phyloP scores from a whole-genome alignment of 2,329 filamentous ascomycete genomes.

The Chalara sp. region DNA sequence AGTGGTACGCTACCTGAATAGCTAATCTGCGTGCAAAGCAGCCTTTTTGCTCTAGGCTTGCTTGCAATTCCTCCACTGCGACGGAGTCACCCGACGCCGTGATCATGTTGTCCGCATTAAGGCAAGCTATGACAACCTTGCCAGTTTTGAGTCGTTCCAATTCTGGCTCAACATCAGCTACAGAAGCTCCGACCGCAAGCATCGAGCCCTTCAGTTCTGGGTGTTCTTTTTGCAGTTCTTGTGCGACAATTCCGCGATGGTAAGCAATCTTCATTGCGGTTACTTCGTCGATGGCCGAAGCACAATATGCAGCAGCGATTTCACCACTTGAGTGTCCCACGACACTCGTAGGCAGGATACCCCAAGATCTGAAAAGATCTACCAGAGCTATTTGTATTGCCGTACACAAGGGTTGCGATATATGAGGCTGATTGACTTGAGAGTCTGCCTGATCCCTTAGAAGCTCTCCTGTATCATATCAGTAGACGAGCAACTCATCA shows the following conservation, averaged over 20 bases:
- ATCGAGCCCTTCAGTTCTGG: slow-evolving; percentile 33
- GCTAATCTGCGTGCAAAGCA: slow-evolving; percentile 24
- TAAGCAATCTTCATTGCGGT: slow-evolving; percentile 40
- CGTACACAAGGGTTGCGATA: slow-evolving; percentile 35
- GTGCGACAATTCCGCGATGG: slow-evolving; percentile 16
- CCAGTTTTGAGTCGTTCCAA: slow-evolving; percentile 4
- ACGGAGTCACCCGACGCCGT: slow-evolving; percentile 24
- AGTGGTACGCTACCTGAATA: slow-evolving; percentile 28
- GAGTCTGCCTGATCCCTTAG: background rate
- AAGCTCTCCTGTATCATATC: background rate
- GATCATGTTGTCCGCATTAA: slow-evolving; percentile 25
- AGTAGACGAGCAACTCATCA: background rate
- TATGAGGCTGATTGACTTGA: background rate
- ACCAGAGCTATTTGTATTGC: slow-evolving; percentile 41
- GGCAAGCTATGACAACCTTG: slow-evolving; percentile 22
- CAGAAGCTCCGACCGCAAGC: slow-evolving; percentile 36
- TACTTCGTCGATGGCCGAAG: slow-evolving; percentile 27
- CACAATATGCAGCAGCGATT: slow-evolving; percentile 40
- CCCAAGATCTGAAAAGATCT: slow-evolving; percentile 35
- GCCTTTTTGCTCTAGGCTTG: slow-evolving; percentile 18
- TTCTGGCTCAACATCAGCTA: slow-evolving; percentile 15
- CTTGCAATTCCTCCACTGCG: slow-evolving; percentile 22
- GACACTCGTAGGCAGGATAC: slow-evolving; percentile 30
- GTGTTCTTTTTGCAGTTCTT: too few relatives aligned
- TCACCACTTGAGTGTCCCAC: slow-evolving; percentile 42